A percentile compares a stretch with the other conserved stretches of the same genome.
These are phyloP conservation scores for Trichoderma gracile DNA, from an alignment of 2,329 filamentous ascomycete genomes.

Conservation along the genomic window DNA sequence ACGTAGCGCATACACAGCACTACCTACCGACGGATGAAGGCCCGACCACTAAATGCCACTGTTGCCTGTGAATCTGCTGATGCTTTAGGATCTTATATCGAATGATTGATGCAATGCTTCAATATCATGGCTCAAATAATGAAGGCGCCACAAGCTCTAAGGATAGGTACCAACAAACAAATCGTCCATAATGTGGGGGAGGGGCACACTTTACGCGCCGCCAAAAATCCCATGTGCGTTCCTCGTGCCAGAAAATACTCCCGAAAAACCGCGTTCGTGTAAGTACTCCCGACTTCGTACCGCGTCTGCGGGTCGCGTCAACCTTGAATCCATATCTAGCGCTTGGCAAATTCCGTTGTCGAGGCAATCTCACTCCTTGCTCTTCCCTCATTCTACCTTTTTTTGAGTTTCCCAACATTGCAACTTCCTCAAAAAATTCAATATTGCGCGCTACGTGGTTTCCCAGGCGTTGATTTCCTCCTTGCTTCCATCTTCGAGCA, in stretches of 20 bases:
- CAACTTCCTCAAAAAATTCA: neutral
- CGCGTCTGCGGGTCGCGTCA: conserved; percentile 24
- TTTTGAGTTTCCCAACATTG: neutral
- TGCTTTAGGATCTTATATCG: too few relatives aligned
- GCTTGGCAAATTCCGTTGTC: conserved; percentile 24
- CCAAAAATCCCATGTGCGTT: neutral
- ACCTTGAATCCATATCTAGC: neutral
- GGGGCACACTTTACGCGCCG: conserved; percentile 8
- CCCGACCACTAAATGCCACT: too few relatives aligned
- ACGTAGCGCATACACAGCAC: too few relatives aligned
- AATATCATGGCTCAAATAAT: too few relatives aligned
- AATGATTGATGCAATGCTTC: too few relatives aligned
- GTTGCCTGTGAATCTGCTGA: too few relatives aligned
- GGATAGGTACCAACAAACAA: too few relatives aligned
- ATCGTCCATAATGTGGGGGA: neutral
- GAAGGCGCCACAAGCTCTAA: too few relatives aligned
- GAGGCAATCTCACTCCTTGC: conserved; percentile 21
- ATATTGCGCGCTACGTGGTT: neutral
- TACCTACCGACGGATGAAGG: too few relatives aligned
- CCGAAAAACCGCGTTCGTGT: conserved; percentile 5
- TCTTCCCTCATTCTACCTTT: neutral
- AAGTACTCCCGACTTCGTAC: neutral
- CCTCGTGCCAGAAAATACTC: neutral
- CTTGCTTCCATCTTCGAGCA: neutral
- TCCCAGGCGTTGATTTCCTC: neutral